Base-by-base conservation (phyloP, 2,329 filamentous ascomycete species). In the Fusarium miscanthi region DNA sequence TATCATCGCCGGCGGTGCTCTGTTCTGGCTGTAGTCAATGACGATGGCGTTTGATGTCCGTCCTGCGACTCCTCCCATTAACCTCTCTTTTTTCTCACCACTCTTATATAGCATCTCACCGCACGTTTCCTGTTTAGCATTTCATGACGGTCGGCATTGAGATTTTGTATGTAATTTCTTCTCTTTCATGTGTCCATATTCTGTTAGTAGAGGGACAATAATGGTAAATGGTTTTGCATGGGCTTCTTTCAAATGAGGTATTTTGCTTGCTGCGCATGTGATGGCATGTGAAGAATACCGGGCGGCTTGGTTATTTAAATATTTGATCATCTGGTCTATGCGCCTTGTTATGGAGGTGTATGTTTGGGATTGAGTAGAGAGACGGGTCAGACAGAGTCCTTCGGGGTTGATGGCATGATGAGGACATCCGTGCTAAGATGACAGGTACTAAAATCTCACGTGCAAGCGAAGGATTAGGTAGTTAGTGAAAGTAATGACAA, bases 1-100 rank as follows among this genome's bases (percentile, higher is more conserved):
- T 62, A 76, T 83, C 35, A 79, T 83, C 71, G 82, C 81, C 14
- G 78, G 78, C 41, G 74, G 69, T 27, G 81, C 80, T 49, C 67
- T 82, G 64, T 81, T 78, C 63, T 82, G 80, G 79, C 65, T 82
- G 66, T 82, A 77, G 77, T 59, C 45, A 46, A 40, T 17, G 19
- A 53, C 16, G 9, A 13, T 38, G 46, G 56, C 27, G 31, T 31
- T 42, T 53, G 31, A 52, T 57, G 59, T 25, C 25, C 35, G 41
- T 42, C 33, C 57, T 57, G 60, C 49, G 31, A 54, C 48, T 63
- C 61, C 53, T 45, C 60, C 49, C 52, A 40, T 59, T 51, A 38
- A 53, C 16, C 49, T 52, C 46, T 52, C 67, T 61, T 8, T 67
- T 59, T 42, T 76, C 42, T 69, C 33, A 52, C 51, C 42, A 35